Evolutionary conservation across 148 eudicot species (phyloP), one percentile per base, ranked within the genome.

Genomic region (Fallopia convolvulus): DNA sequence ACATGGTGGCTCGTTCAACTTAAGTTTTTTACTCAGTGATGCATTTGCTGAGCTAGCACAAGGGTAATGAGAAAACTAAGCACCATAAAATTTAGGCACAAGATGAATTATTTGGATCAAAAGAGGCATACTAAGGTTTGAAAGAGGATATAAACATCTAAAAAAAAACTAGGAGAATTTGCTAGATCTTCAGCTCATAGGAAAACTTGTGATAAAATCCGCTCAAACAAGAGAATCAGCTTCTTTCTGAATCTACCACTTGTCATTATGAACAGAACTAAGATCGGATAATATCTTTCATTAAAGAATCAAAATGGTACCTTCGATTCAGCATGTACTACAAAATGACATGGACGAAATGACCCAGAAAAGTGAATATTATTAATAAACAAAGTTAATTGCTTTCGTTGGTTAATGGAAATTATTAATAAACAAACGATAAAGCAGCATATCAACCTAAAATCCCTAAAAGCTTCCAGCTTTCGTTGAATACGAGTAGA

Each of bases 1-100:
- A 80, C 87, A 88, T 86, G 40, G 76, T 20, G 21, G 5, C 72
- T 30, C 18, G 21, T 18, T 68, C 15, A 39, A 6, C 46, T 33
- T 63, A 63, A 30, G 70, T 17, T 33, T 39, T 15, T 7, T 36
- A 36, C 20, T 36, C 72, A 36, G 39, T 65, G 70, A 30, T 60
- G 68, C 68, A 60, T 26, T 26, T 10, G 0, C 26, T 60, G 33
- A 60, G 14, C 68, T 60, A 60, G 36, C 68, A 60, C 68, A 60
- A 11, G 14, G 23, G 68, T 7, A 23, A 5, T 23, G 1, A 18
- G 68, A 60, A 60, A 60, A 60, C 1, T 53, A n/a, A 53, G 13
- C 68, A 60, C 36, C 36, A 60, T 60, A 26, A 9, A 53, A 17
- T 11, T 55, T 11, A 26, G 14, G 3, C 12, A 60, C 26, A 60